Evolutionary conservation across 257 asterid genomes (phyloP).

Genomic region (Lithospermum erythrorhizon): DNA sequence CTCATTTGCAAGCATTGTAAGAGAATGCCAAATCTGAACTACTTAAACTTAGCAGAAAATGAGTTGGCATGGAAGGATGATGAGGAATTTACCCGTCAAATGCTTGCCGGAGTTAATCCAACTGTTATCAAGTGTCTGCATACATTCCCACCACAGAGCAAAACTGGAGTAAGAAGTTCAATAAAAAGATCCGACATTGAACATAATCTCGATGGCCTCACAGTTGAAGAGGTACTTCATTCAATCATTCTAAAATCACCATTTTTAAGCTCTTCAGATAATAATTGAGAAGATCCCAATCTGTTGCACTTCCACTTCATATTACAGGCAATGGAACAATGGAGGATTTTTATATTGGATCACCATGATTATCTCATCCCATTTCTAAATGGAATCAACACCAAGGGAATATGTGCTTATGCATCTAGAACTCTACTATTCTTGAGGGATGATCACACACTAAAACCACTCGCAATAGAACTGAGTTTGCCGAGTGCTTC

Average conservation of each 20-base stretch:
- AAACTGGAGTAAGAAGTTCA: conserved; percentile 26
- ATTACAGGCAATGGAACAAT: conserved; percentile 38
- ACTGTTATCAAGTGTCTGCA: conserved; percentile 29
- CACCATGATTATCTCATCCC: conserved; percentile 49
- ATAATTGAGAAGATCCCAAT: neutral
- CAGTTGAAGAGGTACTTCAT: conserved; percentile 24
- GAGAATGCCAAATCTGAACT: conserved; percentile 4
- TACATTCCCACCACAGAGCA: conserved; percentile 36
- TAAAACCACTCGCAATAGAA: conserved; percentile 43
- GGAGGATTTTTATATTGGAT: conserved; percentile 39
- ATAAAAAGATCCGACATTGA: conserved; percentile 30
- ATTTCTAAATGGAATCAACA: conserved; percentile 22
- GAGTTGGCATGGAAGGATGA: conserved; percentile 37
- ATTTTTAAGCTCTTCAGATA: conserved; percentile 1
- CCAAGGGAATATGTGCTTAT: conserved; percentile 23
- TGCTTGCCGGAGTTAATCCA: conserved; percentile 51
- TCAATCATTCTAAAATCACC: neutral
- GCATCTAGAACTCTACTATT: conserved; percentile 43
- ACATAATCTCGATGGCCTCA: conserved; percentile 31
- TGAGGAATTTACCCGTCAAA: conserved; percentile 35
- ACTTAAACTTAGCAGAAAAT: conserved; percentile 18
- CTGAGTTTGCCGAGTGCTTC: conserved; percentile 29
- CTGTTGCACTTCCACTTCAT: neutral
- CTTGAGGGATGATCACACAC: conserved; percentile 32
- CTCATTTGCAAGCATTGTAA: neutral